These are phyloP conservation scores for Sporothrix pseudoabietina DNA, from an alignment of 2,329 filamentous ascomycete genomes.

Conservation along the genomic window DNA sequence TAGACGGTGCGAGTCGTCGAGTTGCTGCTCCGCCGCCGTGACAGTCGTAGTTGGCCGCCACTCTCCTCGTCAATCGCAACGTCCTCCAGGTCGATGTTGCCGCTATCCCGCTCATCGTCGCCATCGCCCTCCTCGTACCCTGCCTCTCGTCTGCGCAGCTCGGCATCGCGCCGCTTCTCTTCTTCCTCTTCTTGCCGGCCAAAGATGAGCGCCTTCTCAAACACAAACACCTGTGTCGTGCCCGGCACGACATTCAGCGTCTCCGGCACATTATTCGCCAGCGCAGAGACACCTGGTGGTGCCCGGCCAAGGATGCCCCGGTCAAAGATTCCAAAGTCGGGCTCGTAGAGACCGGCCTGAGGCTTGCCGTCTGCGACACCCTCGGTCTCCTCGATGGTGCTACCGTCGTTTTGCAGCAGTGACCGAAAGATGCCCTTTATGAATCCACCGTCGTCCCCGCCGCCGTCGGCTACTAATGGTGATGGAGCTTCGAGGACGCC, in stretches of 20 bases:
- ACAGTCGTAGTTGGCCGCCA: background rate
- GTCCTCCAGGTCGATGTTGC: conserved; percentile 27
- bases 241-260: conserved; percentile 64
- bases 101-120: conserved; percentile 18
- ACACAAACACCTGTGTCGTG: conserved; percentile 63
- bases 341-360: conserved; percentile 52
- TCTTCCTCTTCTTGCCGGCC: conserved; percentile 41
- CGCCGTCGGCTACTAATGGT: background rate
- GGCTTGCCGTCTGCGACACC: conserved; percentile 13
- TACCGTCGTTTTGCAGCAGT: background rate
- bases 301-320: conserved; percentile 65
- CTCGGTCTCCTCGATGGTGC: background rate
- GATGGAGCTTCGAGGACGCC: conserved; percentile 4
- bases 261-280: conserved; percentile 66
- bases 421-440: conserved; percentile 9
- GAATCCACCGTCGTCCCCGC: background rate
- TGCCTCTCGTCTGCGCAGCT: conserved; percentile 36
- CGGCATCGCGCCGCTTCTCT: conserved; percentile 11
- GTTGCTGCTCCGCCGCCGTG: conserved; percentile 34
- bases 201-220: conserved; percentile 59
- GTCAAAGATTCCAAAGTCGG: conserved; percentile 63
- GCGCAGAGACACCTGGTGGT: conserved; percentile 52
- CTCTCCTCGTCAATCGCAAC: conserved; percentile 33
- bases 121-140: conserved; percentile 34
- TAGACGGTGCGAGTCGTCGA: conserved; percentile 61